Percentiles rank a stretch among this genome's conserved stretches.
Conservation (phyloP, 805 yeast species). For the Isabelozyma gotoi region DNA sequence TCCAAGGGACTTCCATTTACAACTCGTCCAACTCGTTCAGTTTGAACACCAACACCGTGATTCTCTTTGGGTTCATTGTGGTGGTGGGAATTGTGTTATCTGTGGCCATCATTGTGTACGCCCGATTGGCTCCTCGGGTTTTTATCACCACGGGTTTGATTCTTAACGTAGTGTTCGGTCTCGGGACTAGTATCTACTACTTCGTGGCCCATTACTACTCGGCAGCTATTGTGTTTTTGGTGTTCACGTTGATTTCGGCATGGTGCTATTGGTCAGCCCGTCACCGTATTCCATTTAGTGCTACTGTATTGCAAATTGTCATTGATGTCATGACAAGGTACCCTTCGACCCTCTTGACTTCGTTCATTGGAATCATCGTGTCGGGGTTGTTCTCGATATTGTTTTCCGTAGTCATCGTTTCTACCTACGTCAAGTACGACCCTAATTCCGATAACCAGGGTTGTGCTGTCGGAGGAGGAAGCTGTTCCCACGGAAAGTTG, state of each 20-base stretch:
- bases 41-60: conserved; percentile 70
- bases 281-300: conserved; percentile 69
- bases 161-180: conserved; percentile 62
- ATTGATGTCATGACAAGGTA: conserved; percentile 73
- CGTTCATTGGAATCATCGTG: conserved; percentile 58
- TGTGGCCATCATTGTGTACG: conserved; percentile 52
- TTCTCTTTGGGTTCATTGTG: conserved; percentile 65
- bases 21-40: conserved; percentile 52
- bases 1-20: conserved; percentile 66
- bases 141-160: conserved; percentile 72
- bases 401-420: conserved; percentile 66
- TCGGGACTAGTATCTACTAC: conserved; percentile 77
- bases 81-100: conserved; percentile 62
- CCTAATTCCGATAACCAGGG: conserved; percentile 53
- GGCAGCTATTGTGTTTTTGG: conserved; percentile 73
- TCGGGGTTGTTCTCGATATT: conserved; percentile 64
- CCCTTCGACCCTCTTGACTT: conserved; percentile 66
- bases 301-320: conserved; percentile 65
- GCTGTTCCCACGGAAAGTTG: conserved; percentile 56
- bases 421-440: conserved; percentile 76
- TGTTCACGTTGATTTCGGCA: conserved; percentile 63
- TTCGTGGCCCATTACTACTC: conserved; percentile 69
- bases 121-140: conserved; percentile 61
- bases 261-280: conserved; percentile 75
- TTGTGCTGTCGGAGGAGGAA: conserved; percentile 53